These are phyloP conservation scores for Aspergillus texensis DNA, from an alignment of 2,329 filamentous ascomycete genomes.

Conservation along the genomic window DNA sequence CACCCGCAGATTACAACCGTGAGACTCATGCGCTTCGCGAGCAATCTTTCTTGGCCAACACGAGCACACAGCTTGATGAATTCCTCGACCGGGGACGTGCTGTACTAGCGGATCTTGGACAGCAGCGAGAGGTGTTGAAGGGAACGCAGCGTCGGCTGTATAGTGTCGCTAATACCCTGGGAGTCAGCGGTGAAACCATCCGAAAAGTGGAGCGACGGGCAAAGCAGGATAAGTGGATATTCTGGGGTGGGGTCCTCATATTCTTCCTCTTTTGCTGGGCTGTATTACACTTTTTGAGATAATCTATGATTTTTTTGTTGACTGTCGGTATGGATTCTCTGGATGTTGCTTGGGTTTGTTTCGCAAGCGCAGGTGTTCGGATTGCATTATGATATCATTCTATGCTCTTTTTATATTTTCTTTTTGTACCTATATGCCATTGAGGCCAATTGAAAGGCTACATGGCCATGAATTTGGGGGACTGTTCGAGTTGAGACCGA, in stretches of 20 bases:
- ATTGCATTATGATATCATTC: constrained; percentile 13
- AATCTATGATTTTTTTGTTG: constrained; percentile 27
- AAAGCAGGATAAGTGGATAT: constrained; percentile 97
- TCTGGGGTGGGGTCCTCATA: constrained; percentile 79
- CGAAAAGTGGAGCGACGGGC: constrained; percentile 92
- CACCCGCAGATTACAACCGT: constrained; percentile 62
- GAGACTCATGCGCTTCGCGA: constrained; percentile 86
- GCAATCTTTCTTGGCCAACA: constrained; percentile 81
- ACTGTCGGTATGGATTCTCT: constrained; percentile 1
- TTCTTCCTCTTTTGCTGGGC: constrained; percentile 94
- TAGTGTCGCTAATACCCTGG: constrained; percentile 89
- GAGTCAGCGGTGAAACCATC: constrained; percentile 93
- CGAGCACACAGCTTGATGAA: constrained; percentile 85
- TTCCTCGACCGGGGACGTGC: constrained; percentile 90
- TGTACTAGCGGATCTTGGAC: constrained; percentile 82
- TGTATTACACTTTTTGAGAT: constrained; percentile 82
- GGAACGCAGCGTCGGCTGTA: constrained; percentile 89
- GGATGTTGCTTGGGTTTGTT: constrained; percentile 18
- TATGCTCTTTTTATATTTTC: constrained; percentile 9
- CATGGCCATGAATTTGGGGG: not conserved
- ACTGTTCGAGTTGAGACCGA: not conserved
- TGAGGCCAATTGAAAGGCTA: not conserved
- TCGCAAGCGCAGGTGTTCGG: constrained; percentile 38
- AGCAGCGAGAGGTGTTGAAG: constrained; percentile 94
- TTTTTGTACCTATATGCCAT: constrained; percentile 1